These are phyloP conservation scores for Camellia lanceoleosa DNA, from an alignment of 148 eudicot genomes.

Conservation along the genomic window DNA sequence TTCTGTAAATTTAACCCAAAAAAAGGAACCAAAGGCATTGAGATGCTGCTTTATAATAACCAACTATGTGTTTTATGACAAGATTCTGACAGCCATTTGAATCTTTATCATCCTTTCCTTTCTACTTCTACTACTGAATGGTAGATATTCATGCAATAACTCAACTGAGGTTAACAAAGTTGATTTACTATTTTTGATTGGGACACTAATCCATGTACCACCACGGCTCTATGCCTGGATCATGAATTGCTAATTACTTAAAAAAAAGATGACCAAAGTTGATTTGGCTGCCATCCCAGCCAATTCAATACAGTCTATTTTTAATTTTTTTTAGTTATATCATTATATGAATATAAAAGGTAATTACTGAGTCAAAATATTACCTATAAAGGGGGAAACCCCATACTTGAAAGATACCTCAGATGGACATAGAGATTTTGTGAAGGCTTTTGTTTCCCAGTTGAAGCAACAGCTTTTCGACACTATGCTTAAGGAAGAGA, in stretches of 20 bases:
- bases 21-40: background rate
- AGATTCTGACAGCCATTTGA: background rate
- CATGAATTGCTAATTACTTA: background rate
- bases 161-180: background rate
- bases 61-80: background rate
- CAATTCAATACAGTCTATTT: background rate
- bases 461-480: slow-evolving; percentile 9
- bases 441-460: background rate
- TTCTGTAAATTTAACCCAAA: slow-evolving; percentile 7
- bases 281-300: slow-evolving; percentile 4
- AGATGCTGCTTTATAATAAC: background rate
- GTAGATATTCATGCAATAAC: background rate
- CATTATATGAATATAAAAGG: background rate
- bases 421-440: background rate
- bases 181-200: background rate
- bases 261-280: background rate
- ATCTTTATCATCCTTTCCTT: background rate
- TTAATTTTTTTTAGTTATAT: background rate
- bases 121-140: background rate
- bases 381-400: background rate
- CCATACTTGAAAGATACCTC: background rate
- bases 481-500: background rate
- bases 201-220: background rate
- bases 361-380: background rate
- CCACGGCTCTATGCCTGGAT: background rate